These are phyloP conservation scores for Phytophthora quininea DNA, from an alignment of 352 stramenopile genomes.

Conservation along the genomic window DNA sequence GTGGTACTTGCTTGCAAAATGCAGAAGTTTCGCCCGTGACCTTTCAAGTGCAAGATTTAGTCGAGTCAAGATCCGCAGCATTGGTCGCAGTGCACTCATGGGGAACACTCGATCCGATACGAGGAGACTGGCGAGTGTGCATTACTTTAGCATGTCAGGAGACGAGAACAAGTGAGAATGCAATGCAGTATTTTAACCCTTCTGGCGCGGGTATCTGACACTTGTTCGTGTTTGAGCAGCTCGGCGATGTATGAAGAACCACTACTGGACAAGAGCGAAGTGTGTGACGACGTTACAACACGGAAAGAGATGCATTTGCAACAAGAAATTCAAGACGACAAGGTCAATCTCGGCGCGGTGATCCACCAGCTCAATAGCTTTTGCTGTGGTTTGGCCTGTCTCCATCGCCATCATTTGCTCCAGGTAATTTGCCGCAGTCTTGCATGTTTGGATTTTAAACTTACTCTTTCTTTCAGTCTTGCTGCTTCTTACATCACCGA, in stretches of 20 bases:
- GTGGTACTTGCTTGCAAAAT: neutral
- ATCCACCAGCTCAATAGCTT: slow-evolving; percentile 80
- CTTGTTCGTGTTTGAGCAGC: slow-evolving; percentile 16
- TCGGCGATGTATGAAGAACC: slow-evolving; percentile 59
- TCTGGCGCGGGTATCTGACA: neutral
- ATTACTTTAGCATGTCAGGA: slow-evolving; percentile 28
- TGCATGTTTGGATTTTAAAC: too few species aligned
- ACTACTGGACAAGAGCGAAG: slow-evolving; percentile 41
- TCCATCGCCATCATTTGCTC: slow-evolving; percentile 73
- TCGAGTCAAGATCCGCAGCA: slow-evolving; percentile 3
- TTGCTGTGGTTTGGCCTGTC: slow-evolving; percentile 77
- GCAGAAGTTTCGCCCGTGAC: slow-evolving; percentile 18
- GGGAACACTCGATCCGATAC: slow-evolving; percentile 45
- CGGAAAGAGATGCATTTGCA: slow-evolving; percentile 30
- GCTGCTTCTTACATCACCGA: slow-evolving; percentile 56
- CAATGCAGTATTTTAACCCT: neutral
- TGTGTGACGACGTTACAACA: slow-evolving; percentile 6
- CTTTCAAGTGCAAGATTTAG: slow-evolving; percentile 5
- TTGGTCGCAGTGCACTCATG: slow-evolving; percentile 21
- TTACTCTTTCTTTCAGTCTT: slow-evolving; percentile 40
- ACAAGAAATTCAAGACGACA: slow-evolving; percentile 12
- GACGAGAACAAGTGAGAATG: slow-evolving; percentile 32
- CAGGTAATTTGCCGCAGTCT: slow-evolving; percentile 32
- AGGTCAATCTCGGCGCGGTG: slow-evolving; percentile 35
- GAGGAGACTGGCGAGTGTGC: slow-evolving; percentile 39